Percentiles rank a stretch among this genome's conserved stretches.
Evolutionary conservation across 108 stramenopile genomes (phyloP).

Genomic region (Pelagomonas calceolata): DNA sequence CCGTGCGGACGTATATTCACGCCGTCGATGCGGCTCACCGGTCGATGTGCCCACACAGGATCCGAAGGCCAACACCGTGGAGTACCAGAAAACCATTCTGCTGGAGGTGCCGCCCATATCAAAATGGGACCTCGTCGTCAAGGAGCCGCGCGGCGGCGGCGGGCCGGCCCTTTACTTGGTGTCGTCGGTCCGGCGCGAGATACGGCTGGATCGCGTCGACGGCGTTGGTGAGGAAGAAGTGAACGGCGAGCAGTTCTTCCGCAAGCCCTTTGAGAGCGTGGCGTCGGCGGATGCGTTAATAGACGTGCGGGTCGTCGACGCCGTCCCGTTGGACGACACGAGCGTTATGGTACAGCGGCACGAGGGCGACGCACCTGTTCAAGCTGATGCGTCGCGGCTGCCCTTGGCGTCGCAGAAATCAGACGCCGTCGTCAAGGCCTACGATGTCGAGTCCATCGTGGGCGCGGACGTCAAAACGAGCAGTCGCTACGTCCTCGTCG

Average conservation of each 20-base stretch:
- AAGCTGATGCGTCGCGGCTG: neutral
- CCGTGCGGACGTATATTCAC: too few relatives aligned
- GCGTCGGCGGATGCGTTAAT: neutral
- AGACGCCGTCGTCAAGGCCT: neutral
- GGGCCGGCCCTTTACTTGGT: neutral
- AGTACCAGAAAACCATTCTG: neutral
- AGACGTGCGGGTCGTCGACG: too few relatives aligned
- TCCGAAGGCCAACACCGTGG: neutral
- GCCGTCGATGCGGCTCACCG: too few relatives aligned
- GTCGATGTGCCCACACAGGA: too few relatives aligned
- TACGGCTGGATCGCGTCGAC: neutral
- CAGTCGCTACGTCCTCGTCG: neutral
- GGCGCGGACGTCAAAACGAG: neutral
- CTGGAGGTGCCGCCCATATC: neutral
- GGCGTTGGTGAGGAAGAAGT: neutral
- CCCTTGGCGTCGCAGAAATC: neutral
- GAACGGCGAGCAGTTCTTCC: neutral
- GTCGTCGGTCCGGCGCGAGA: neutral
- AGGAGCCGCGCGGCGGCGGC: neutral
- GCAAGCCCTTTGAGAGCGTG: neutral
- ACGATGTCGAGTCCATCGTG: neutral
- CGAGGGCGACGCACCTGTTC: neutral
- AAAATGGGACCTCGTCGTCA: neutral
- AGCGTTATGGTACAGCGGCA: neutral
- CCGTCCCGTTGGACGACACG: too few relatives aligned